These are phyloP conservation scores for Trichoderma pleuroti DNA, from an alignment of 2,329 filamentous ascomycete genomes.

Conservation along the genomic window DNA sequence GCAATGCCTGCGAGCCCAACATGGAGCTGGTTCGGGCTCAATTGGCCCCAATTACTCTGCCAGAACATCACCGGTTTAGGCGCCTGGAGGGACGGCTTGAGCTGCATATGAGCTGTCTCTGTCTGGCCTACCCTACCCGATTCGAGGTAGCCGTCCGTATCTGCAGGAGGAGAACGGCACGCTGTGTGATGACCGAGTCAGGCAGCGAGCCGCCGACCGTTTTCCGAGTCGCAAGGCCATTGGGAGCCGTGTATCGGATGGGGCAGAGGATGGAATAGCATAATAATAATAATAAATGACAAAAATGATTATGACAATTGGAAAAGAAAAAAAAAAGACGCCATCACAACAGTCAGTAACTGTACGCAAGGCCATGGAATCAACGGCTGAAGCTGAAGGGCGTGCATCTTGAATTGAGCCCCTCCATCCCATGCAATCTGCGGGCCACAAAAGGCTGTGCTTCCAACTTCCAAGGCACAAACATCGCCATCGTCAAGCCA, in stretches of 20 bases:
- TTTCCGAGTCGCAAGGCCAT: neutral
- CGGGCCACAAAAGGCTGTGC: constrained; percentile 6
- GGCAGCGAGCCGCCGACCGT: constrained; percentile 7
- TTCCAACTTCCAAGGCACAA: constrained; percentile 12
- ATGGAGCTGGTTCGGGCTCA: constrained; percentile 13
- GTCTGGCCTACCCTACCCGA: neutral
- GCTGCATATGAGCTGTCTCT: constrained; percentile 5
- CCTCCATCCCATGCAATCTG: neutral
- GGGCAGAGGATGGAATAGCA: too few species aligned
- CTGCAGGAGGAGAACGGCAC: neutral
- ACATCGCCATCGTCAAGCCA: constrained; percentile 16
- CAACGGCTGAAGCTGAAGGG: neutral
- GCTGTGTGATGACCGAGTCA: constrained; percentile 6
- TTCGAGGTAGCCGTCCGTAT: neutral
- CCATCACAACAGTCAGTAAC: neutral
- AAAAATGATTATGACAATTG: neutral
- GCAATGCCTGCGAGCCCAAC: constrained; percentile 16
- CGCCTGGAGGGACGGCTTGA: neutral
- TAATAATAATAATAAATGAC: neutral
- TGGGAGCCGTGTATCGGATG: neutral
- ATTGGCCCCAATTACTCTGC: neutral
- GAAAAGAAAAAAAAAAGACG: neutral
- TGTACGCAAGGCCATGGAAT: neutral
- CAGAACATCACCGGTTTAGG: neutral
- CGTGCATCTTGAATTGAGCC: neutral